Evolutionary conservation across 2,329 filamentous ascomycete species (phyloP), one percentile per base, ranked within the genome.

Genomic region (Talaromyces piceae): DNA sequence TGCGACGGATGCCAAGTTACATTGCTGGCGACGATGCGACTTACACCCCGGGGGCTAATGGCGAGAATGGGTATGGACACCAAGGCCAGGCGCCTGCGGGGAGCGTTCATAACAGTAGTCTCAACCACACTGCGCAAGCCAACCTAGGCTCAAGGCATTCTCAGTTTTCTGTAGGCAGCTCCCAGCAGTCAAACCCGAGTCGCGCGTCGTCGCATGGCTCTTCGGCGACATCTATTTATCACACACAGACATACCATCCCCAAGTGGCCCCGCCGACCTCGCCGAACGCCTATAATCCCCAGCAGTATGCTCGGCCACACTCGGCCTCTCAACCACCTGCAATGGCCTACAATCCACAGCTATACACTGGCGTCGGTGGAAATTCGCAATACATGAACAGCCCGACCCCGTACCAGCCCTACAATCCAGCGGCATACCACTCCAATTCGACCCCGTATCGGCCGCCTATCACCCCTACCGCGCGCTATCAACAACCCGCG

Each of bases 1-100:
- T 74, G 56, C 71, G 71, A 54, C 77, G 86, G 58, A 78, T 81
- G 57, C 78, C 81, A 45, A 91, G 86, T 73, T 90, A 88, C 73
- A 84, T 89, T 66, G 81, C 78, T 58, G 87, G 85, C 57, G 88
- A 93, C 66, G 87, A 91, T 65, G 73, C 76, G 45, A 70, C 73
- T 45, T 53, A 53, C 25, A 4, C 46, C 37, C 39, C 51, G n/a
- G 43, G 41, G 12, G 41, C 39, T 11, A 20, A 30, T 46, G 45
- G 30, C 26, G 52, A 54, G 11, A 5, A 43, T 23, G 12, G n/a
- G 13, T 41, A 50, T 30, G 47, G 28, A 45, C 31, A 30, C 9
- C 44, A 44, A 44, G 48, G 33, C n/a, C 39, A 47, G 22, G 25
- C 47, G 37, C 47, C 48, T 26, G 39, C 49, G 20, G 45, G 64